Evolutionary conservation across 2,329 filamentous ascomycete genomes (phyloP).

Genomic region (Blastomyces parvus): DNA sequence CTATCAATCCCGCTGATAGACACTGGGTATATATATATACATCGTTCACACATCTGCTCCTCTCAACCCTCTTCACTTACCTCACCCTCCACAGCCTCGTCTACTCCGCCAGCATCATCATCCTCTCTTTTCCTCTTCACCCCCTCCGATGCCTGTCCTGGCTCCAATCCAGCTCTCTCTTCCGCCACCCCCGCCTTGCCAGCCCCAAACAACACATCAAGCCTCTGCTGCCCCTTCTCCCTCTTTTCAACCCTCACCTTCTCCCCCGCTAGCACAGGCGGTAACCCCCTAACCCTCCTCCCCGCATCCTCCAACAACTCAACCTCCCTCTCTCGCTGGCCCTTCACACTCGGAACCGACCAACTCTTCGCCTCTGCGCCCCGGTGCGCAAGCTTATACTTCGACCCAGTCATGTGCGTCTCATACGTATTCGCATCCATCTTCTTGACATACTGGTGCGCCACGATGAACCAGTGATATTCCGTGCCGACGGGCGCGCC

Average conservation of each 20-base stretch:
- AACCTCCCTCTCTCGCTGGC: conserved; percentile 27
- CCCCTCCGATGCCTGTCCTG: not conserved
- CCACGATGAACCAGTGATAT: conserved; percentile 30
- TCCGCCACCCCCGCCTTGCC: conserved; percentile 6
- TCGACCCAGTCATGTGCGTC: conserved; percentile 26
- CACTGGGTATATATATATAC: not conserved
- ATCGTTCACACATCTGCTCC: not conserved
- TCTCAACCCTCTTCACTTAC: not conserved
- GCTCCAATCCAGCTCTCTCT: not conserved
- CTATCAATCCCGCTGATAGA: not conserved
- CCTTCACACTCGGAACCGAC: conserved; percentile 29
- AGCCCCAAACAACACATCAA: conserved; percentile 25
- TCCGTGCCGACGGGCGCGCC: conserved; percentile 29
- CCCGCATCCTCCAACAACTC: conserved; percentile 28
- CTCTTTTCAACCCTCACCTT: conserved; percentile 25
- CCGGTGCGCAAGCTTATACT: conserved; percentile 30
- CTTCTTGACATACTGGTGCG: conserved; percentile 30
- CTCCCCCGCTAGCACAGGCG: conserved; percentile 26
- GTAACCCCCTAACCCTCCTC: conserved; percentile 24
- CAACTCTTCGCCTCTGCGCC: conserved; percentile 20
- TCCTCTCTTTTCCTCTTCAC: conserved; percentile 17
- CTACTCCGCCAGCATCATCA: not conserved
- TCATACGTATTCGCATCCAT: conserved; percentile 31
- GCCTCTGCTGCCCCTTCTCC: conserved; percentile 26
- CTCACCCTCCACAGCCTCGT: not conserved